phyloP scores from a whole-genome alignment of 2,329 filamentous ascomycete species.

The Cordyceps militaris region DNA sequence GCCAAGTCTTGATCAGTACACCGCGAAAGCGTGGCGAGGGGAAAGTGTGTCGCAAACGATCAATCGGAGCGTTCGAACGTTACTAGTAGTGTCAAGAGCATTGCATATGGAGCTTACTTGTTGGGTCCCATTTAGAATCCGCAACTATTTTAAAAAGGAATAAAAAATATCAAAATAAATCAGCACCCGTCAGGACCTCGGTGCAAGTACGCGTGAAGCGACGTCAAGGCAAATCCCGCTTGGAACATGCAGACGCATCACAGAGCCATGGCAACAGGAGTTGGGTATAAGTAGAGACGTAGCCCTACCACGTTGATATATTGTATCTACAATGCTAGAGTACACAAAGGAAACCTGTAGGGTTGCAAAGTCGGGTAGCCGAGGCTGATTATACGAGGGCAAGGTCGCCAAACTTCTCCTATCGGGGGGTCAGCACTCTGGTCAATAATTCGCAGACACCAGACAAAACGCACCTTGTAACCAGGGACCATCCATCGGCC shows the following conservation, averaged over 20 bases:
- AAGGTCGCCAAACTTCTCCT: conserved; percentile 99
- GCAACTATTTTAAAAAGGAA: neutral
- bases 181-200: neutral
- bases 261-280: neutral
- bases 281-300: conserved; percentile 26
- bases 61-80: neutral
- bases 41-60: neutral
- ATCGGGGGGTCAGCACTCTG: conserved; percentile 37
- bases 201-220: neutral
- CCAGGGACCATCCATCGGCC: conserved; percentile 96
- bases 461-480: conserved; percentile 75
- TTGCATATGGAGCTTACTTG: conserved; percentile 7
- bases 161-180: neutral
- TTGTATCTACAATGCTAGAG: conserved; percentile 66
- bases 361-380: conserved; percentile 22
- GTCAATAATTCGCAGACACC: neutral
- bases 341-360: conserved; percentile 49
- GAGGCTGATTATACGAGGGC: conserved; percentile 70
- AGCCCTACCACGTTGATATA: conserved; percentile 28
- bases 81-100: neutral
- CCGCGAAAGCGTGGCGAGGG: neutral
- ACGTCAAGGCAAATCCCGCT: neutral
- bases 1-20: conserved; percentile 45
- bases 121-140: neutral
- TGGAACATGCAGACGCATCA: neutral